Conservation (phyloP, 768 basidiomycete species). For the Mycena chlorophos region DNA sequence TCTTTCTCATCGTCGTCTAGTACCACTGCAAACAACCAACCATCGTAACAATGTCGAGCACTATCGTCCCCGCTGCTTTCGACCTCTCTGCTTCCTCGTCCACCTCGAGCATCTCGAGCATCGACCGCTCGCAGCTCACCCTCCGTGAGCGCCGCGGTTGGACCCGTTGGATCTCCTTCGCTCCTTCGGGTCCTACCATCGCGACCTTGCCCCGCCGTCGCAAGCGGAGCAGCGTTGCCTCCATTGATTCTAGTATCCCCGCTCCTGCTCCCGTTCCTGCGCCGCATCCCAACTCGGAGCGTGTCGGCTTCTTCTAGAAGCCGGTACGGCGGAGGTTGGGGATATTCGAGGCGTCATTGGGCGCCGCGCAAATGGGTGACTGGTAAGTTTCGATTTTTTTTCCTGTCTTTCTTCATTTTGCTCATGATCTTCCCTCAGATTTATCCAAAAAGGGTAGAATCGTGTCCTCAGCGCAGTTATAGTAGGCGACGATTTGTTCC, state of each 20-base stretch:
- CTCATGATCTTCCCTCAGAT: not conserved
- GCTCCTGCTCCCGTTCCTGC: not conserved
- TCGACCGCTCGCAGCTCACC: no score
- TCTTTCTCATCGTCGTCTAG: not conserved
- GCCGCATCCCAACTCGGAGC: no score
- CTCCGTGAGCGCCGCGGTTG: no score
- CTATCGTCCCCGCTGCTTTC: no score
- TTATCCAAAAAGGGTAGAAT: not conserved
- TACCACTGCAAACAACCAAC: no score
- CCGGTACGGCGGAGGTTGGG: not conserved
- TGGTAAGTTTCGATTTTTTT: not conserved
- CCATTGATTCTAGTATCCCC: not conserved
- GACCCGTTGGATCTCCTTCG: no score
- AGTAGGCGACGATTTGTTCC: no score
- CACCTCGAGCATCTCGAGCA: no score
- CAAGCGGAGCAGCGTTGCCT: slow-evolving; percentile 11
- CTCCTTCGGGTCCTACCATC: not conserved
- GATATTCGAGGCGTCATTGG: not conserved
- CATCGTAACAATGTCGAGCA: no score
- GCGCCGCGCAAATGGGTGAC: not conserved
- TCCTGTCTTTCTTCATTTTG: not conserved
- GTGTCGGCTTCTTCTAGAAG: not conserved
- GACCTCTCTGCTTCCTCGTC: no score
- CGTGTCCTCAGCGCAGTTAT: not conserved
- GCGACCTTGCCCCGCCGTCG: slow-evolving; percentile 8